phyloP scores from a whole-genome alignment of 179 eudicot genomes.

The Pouteria campechiana region DNA sequence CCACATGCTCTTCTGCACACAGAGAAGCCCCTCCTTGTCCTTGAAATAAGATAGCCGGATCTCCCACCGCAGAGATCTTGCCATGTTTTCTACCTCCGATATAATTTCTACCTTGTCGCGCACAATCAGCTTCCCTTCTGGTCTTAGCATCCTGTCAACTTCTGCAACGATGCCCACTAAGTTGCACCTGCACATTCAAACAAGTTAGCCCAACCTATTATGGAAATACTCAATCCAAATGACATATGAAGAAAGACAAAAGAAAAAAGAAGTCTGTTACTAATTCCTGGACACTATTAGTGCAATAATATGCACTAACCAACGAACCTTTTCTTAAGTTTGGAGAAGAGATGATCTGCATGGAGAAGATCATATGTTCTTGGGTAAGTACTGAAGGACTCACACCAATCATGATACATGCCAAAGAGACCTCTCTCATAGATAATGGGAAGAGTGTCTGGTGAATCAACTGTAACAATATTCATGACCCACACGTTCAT shows the following conservation, averaged over 20 bases:
- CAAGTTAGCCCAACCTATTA: no score
- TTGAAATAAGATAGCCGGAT: constrained; percentile 23
- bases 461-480: constrained; percentile 26
- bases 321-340: constrained; percentile 23
- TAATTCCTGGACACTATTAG: not conserved
- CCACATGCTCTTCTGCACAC: constrained; percentile 30
- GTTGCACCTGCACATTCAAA: constrained; percentile 22
- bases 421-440: constrained; percentile 43
- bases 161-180: constrained; percentile 27
- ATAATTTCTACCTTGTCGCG: constrained; percentile 24
- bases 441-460: constrained; percentile 36
- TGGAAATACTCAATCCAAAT: not conserved
- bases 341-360: constrained; percentile 38
- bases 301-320: not conserved
- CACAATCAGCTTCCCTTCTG: constrained; percentile 37
- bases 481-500: constrained; percentile 41
- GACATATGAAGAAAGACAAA: not conserved
- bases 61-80: constrained; percentile 33
- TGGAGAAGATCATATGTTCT: constrained; percentile 43
- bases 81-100: constrained; percentile 21
- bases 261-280: not conserved
- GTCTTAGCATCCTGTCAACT: constrained; percentile 36
- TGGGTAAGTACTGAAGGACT: constrained; percentile 42
- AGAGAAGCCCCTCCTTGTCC: constrained; percentile 31
- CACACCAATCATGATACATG: constrained; percentile 44